Evolutionary conservation across 2,329 filamentous ascomycete species (phyloP).

Genomic region (Chaetomium globosum): DNA sequence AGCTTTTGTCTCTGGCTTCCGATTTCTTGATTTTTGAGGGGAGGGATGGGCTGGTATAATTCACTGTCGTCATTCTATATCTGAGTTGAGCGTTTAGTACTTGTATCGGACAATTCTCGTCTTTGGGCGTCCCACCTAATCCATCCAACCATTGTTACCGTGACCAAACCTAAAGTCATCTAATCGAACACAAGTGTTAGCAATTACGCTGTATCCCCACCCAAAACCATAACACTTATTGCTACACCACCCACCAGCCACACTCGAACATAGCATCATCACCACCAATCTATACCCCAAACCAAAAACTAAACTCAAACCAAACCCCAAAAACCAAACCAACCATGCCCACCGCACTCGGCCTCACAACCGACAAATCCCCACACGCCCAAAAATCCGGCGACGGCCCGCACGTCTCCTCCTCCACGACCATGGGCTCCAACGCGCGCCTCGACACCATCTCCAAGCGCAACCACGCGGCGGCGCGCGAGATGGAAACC

Average conservation of each 20-base stretch:
- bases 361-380: constrained; percentile 40
- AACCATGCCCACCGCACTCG: constrained; percentile 41
- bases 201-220: not conserved
- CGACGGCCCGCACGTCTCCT: constrained; percentile 23
- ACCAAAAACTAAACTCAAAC: not conserved
- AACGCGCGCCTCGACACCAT: constrained; percentile 44
- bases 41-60: not conserved
- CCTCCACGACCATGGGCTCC: constrained; percentile 37
- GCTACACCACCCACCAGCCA: not conserved
- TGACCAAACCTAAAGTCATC: not conserved
- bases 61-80: constrained; percentile 17
- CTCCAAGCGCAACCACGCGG: constrained; percentile 45
- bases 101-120: not conserved
- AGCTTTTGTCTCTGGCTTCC: not conserved
- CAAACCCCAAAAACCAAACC: not conserved
- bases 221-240: constrained; percentile 17
- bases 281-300: not conserved
- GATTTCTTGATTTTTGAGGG: constrained; percentile 19
- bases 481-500: constrained; percentile 45
- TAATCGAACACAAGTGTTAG: constrained; percentile 9
- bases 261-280: too few species aligned
- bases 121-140: not conserved
- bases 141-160: not conserved
- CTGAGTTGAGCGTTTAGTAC: not conserved
- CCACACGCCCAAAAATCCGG: constrained; percentile 6